A percentile compares a stretch with the other conserved stretches of the same genome.
These are phyloP conservation scores for Metschnikowia shivogae DNA, from an alignment of 805 yeast genomes.

Conservation along the genomic window DNA sequence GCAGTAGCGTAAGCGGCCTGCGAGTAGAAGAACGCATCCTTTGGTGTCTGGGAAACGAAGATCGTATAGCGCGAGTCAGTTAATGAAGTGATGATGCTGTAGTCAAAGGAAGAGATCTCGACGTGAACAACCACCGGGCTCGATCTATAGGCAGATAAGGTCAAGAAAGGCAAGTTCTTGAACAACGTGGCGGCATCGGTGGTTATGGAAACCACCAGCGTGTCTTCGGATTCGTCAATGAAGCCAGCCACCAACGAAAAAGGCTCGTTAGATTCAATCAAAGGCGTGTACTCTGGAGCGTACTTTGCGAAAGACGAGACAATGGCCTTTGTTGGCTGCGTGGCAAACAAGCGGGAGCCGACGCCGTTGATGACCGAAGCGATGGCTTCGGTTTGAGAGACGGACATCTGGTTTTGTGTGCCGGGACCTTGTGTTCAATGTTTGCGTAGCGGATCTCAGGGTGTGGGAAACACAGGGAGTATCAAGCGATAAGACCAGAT, in stretches of 20 bases:
- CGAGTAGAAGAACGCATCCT: constrained; percentile 52
- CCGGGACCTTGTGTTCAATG: too few relatives aligned
- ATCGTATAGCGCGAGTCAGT: constrained; percentile 65
- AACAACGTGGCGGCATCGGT: constrained; percentile 53
- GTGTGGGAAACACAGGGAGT: not conserved
- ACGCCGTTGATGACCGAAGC: constrained; percentile 22
- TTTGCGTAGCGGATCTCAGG: too few relatives aligned
- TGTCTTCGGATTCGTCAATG: constrained; percentile 16
- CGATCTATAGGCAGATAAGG: constrained; percentile 31
- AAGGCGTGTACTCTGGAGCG: constrained; percentile 21
- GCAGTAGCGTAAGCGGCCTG: constrained; percentile 59
- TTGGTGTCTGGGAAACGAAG: constrained; percentile 59
- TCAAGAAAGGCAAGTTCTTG: constrained; percentile 57
- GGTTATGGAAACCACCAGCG: constrained; percentile 37
- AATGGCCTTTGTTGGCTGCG: constrained; percentile 46
- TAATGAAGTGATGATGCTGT: constrained; percentile 62
- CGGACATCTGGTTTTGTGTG: constrained; percentile 2
- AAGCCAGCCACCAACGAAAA: constrained; percentile 40
- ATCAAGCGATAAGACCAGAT: not conserved
- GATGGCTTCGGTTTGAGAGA: constrained; percentile 17
- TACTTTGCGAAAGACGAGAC: constrained; percentile 27
- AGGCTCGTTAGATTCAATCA: constrained; percentile 52
- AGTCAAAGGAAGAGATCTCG: constrained; percentile 57
- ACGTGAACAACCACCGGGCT: constrained; percentile 57
- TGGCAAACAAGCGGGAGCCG: constrained; percentile 36